Base-by-base conservation (phyloP, 2,329 filamentous ascomycete genomes). In the Alternaria rosae region DNA sequence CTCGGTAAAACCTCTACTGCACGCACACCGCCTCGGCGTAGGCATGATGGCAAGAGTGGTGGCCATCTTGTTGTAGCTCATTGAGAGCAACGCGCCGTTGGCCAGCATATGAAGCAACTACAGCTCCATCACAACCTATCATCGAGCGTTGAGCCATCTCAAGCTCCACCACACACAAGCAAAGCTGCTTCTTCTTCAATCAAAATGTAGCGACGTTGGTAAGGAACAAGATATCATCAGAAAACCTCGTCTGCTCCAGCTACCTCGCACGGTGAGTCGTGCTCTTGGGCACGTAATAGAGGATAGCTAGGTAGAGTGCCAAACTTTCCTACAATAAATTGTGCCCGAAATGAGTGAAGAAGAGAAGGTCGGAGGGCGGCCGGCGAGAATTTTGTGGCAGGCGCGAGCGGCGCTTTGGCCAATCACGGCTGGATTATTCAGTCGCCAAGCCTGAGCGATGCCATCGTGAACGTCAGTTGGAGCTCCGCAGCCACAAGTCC, bases 261-360 rank as follows among this genome's bases (percentile, higher is more conserved):
- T 89, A 86, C 85, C 85, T 83, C 80, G 86, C 86, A 77, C 77
- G 76, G 79, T 70, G 70, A 78, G 77, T 79, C 79, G 81, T 85
- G 80, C 77, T 89, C 86, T 89, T 76, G 86, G 85, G 82, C 83
- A 87, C 84, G 81, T 85, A 85, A 84, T 83, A 90, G 87, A 87
- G 87, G 86, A 86, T 77, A 81, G 77, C 82, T 78, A 81, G 82
- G 86, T 83, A 69, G 76, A 65, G 66, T 66, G 72, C 79, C 82
- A 81, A 79, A 79, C 69, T 78, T 79, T 84, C 87, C 87, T 86
- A 89, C 87, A 89, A 89, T 89, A 89, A 86, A 85, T 80, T 82
- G 85, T 82, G 86, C 82, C 85, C 86, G 78, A 79, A 86, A 88
- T 86, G 85, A 88, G 85, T 86, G 74, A 78, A 76, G 75, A 71